Conservation (phyloP, 441 rosid genomes). For the Bruguiera hainesii region DNA sequence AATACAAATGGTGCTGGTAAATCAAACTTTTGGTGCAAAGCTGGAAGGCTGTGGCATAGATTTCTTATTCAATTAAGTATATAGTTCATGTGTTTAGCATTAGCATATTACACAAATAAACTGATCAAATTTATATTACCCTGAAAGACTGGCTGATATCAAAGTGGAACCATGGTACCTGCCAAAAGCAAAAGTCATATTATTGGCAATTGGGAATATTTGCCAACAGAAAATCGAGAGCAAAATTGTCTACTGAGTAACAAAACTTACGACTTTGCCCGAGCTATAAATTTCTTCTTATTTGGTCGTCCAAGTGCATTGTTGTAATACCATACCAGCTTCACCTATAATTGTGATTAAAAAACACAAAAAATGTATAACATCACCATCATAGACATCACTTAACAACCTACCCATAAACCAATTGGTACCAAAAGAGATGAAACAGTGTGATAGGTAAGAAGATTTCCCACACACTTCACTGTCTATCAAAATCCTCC, state of each 20-base stretch:
- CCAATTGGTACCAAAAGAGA: no score
- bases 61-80: constrained; percentile 7
- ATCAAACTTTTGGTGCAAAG: constrained; percentile 91
- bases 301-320: constrained; percentile 85
- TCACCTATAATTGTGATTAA: constrained; percentile 50
- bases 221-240: background rate
- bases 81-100: constrained; percentile 8
- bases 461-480: no score
- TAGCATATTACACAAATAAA: constrained; percentile 3
- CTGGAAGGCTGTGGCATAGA: constrained; percentile 57
- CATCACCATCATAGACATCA: background rate
- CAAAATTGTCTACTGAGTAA: background rate
- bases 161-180: constrained; percentile 97
- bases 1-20: constrained; percentile 92
- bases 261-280: constrained; percentile 57
- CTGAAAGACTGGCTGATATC: constrained; percentile 93
- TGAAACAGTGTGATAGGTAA: no score
- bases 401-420: background rate
- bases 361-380: background rate
- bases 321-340: constrained; percentile 85
- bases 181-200: constrained; percentile 22
- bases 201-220: constrained; percentile 15
- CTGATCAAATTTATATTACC: constrained; percentile 39
- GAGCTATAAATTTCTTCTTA: constrained; percentile 85
- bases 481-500: no score